Evolutionary conservation across 345 rosid species (phyloP).

Genomic region (Pistacia atlantica): DNA sequence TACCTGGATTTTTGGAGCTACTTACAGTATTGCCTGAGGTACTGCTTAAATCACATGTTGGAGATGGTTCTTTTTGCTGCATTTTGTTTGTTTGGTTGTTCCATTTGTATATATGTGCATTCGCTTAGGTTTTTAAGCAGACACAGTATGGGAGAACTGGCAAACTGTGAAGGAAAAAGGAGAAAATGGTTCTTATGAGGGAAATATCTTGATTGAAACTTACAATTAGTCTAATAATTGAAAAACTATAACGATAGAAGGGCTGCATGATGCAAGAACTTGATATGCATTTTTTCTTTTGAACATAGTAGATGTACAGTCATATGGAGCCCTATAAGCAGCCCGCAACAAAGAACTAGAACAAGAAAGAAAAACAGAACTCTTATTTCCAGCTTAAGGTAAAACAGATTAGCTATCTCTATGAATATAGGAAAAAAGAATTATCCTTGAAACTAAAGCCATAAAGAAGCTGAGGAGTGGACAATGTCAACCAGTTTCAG

Average conservation of each 20-base stretch:
- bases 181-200: not conserved
- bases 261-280: constrained; percentile 1
- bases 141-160: not conserved
- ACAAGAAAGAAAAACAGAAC: not conserved
- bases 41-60: constrained; percentile 15
- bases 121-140: not conserved
- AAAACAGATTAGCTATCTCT: not conserved
- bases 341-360: not conserved
- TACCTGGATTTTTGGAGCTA: constrained; percentile 97
- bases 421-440: not conserved
- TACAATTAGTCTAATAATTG: not conserved
- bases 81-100: not conserved
- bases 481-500: not conserved
- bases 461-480: not conserved
- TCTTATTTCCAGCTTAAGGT: not conserved
- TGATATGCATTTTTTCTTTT: not conserved
- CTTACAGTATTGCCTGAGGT: constrained; percentile 98
- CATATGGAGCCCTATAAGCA: not conserved
- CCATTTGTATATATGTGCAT: constrained; percentile 1
- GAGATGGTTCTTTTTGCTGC: constrained; percentile 2
- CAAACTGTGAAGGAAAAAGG: not conserved
- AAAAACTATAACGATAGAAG: not conserved
- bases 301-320: not conserved
- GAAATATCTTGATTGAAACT: not conserved
- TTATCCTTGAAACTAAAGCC: not conserved